Conservation (phyloP, 2,329 filamentous ascomycete genomes). For the Diaporthe australafricana region DNA sequence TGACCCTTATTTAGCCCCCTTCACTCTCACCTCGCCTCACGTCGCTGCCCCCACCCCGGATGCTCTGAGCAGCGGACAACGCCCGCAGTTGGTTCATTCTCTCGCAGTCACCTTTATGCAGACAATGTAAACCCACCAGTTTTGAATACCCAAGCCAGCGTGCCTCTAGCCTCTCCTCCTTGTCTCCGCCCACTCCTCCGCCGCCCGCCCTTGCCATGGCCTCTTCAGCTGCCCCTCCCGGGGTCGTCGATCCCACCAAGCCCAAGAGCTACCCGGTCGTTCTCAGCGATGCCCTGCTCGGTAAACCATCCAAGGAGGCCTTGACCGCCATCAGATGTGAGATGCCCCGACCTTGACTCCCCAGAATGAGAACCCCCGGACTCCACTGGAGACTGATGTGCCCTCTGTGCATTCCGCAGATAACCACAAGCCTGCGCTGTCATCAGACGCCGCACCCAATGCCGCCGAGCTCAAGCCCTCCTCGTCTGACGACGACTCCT, state of each 20-base stretch:
- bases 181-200: not conserved
- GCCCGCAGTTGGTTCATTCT: not conserved
- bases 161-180: not conserved
- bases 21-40: conserved; percentile 4
- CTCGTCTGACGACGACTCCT: conserved; percentile 59
- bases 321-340: conserved; percentile 72
- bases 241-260: conserved; percentile 69
- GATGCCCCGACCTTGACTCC: conserved; percentile 39
- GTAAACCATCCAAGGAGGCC: conserved; percentile 66
- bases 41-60: not conserved
- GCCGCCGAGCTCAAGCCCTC: conserved; percentile 62
- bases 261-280: conserved; percentile 72
- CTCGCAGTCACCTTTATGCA: not conserved
- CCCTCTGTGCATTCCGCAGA: conserved; percentile 52
- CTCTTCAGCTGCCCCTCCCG: conserved; percentile 40
- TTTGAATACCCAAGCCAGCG: conserved; percentile 19
- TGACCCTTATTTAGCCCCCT: not conserved
- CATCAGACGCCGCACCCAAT: conserved; percentile 60
- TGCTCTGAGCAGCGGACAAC: not conserved
- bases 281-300: conserved; percentile 70
- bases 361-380: not conserved
- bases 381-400: conserved; percentile 9
- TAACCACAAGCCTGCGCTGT: conserved; percentile 70
- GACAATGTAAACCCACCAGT: conserved; percentile 14
- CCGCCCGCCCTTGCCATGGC: conserved; percentile 41